Evolutionary conservation across 139 green algal species (phyloP), one percentile per base, ranked within the genome.

Genomic region (Chlorella vulgaris): DNA sequence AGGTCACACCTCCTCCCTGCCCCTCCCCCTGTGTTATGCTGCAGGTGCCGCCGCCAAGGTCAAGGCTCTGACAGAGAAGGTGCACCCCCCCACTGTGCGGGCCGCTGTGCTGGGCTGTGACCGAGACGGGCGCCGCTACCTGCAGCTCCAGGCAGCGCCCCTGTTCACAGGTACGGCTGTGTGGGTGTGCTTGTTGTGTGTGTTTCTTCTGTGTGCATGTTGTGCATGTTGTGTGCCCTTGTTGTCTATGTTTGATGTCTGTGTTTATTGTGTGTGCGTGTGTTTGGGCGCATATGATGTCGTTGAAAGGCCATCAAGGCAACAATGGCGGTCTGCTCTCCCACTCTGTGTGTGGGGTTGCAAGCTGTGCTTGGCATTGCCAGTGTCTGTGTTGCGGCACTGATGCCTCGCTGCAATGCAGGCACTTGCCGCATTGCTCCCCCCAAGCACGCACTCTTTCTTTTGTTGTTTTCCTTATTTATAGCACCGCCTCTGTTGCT

Each of bases 111-210:
- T 68, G 73, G 73, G 73, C 53, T 28, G 29, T 53, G 86, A 91
- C 66, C 69, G 88, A 0, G 70, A 88, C 13, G 86, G 86, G 3
- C 29, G 51, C 4, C 24, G 53, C n/a, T 79, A 76, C 43, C 86
- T 81, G 58, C 51, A 83, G 53, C 80, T 91, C 22, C 68, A 84
- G 43, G 31, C 35, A 10, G 66, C 50, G 2, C 19, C 67, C 4
- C 74, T 86, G 6, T 81, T 88, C 2, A 67, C 81, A 6, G 84
- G 84, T 65, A n/a, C 47, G 15, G 47, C 47, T 58, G 15, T 58
- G 13, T 58, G 13, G 10, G 18, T 65, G 18, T 65, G 55, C 15
- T 31, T 15, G 55, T n/a, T 65, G 15, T 65, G 5, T n/a, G 21
- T 5, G 15, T 15, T 65, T 31, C 55, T 65, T 28, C 21, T n/a